Conservation (phyloP, 495 filamentous ascomycete species). For the Podospora pseudocomata region DNA sequence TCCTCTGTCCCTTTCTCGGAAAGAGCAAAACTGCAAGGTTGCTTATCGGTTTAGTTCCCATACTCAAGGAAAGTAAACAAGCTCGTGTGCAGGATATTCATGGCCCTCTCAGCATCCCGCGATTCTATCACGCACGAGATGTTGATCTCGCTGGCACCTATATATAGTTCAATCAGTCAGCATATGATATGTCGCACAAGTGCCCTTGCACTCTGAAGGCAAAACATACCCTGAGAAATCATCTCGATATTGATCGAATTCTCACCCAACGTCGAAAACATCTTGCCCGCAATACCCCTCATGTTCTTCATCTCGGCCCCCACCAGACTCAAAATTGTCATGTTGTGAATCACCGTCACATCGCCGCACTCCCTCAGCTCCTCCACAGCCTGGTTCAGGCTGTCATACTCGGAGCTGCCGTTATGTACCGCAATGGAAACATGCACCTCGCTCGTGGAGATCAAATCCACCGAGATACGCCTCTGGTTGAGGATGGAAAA, state of each 20-base stretch:
- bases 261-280: conserved; percentile 87
- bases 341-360: conserved; percentile 77
- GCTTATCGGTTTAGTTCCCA: background rate
- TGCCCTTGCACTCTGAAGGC: conserved; percentile 1
- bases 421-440: conserved; percentile 93
- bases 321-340: conserved; percentile 90
- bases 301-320: conserved; percentile 95
- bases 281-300: conserved; percentile 81
- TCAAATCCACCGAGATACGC: conserved; percentile 82
- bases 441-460: conserved; percentile 90
- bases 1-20: too few species aligned
- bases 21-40: background rate
- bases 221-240: conserved; percentile 83
- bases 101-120: conserved; percentile 79
- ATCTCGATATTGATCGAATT: conserved; percentile 92
- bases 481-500: conserved; percentile 80
- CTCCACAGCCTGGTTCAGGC: conserved; percentile 61
- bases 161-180: background rate
- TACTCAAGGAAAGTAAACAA: conserved; percentile 66
- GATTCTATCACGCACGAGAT: conserved; percentile 96
- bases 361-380: conserved; percentile 73
- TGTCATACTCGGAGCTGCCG: conserved; percentile 59
- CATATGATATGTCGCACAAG: background rate
- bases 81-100: conserved; percentile 92
- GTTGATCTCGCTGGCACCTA: conserved; percentile 96